Percentiles rank a stretch among this genome's conserved stretches.
Evolutionary conservation across 352 stramenopile genomes (phyloP).

Genomic region (Pythium chondricola): DNA sequence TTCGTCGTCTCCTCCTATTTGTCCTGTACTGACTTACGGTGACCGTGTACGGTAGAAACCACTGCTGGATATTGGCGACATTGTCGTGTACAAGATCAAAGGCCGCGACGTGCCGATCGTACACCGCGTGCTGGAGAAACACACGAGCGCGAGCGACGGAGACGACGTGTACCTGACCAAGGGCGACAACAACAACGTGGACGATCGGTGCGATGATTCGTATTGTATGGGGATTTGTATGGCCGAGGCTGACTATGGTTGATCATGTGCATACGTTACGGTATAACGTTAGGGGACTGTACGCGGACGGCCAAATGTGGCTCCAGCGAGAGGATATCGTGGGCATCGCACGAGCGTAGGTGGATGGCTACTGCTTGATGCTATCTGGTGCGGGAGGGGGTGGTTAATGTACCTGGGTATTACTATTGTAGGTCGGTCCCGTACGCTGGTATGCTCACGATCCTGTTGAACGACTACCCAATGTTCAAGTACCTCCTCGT

Average conservation of each 20-base stretch:
- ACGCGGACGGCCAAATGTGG: slow-evolving; percentile 97
- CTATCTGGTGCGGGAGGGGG: neutral
- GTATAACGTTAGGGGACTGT: slow-evolving; percentile 91
- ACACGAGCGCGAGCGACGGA: slow-evolving; percentile 82
- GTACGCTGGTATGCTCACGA: slow-evolving; percentile 98
- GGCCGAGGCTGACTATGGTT: too few relatives aligned
- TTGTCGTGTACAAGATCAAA: slow-evolving; percentile 97
- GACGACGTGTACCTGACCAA: slow-evolving; percentile 97
- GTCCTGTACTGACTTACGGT: neutral
- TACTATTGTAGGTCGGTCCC: slow-evolving; percentile 86
- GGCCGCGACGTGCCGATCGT: slow-evolving; percentile 99
- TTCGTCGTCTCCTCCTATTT: neutral
- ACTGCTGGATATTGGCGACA: slow-evolving; percentile 81
- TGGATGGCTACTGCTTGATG: slow-evolving; percentile 13
- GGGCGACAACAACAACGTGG: slow-evolving; percentile 99
- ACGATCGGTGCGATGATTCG: slow-evolving; percentile 84
- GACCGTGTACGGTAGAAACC: slow-evolving; percentile 38
- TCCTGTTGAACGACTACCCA: slow-evolving; percentile 99
- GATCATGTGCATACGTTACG: too few relatives aligned
- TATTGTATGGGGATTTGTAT: too few relatives aligned
- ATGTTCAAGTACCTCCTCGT: slow-evolving; percentile 91
- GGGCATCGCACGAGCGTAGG: slow-evolving; percentile 90
- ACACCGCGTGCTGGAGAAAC: slow-evolving; percentile 97
- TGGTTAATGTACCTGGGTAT: too few relatives aligned
- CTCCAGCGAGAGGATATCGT: slow-evolving; percentile 98